A percentile compares a stretch with the other conserved stretches of the same genome.
Evolutionary conservation across 495 filamentous ascomycete species (phyloP).

Genomic region (Sabuloglossum arenarium): DNA sequence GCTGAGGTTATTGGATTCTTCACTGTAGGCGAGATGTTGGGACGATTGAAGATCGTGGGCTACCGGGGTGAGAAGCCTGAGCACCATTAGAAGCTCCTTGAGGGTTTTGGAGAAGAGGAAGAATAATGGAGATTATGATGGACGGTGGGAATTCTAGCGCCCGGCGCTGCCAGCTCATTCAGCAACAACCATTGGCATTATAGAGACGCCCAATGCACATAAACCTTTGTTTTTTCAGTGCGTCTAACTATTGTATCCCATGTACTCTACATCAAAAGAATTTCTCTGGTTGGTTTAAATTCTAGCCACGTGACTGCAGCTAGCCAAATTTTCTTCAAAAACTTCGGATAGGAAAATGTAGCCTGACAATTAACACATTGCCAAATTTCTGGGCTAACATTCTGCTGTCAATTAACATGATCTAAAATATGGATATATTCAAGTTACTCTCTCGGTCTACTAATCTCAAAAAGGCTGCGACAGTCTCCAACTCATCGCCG

Average conservation of each 20-base stretch:
- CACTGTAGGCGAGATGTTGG: slow-evolving; percentile 92
- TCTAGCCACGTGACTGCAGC: background rate
- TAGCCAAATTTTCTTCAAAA: too few species aligned
- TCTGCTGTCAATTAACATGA: background rate
- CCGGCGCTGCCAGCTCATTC: background rate
- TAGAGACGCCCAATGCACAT: background rate
- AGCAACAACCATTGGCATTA: background rate
- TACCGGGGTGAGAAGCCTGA: slow-evolving; percentile 51
- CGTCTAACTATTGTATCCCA: too few species aligned
- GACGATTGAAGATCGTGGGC: slow-evolving; percentile 78
- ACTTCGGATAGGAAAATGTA: background rate
- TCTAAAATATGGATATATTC: slow-evolving; percentile 29
- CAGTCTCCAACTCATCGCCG: slow-evolving; percentile 11
- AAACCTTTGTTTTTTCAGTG: background rate
- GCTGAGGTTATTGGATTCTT: slow-evolving; percentile 94
- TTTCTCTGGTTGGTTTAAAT: background rate
- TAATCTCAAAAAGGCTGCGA: slow-evolving; percentile 23
- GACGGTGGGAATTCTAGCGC: background rate
- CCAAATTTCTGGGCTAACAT: background rate
- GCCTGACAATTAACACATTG: background rate
- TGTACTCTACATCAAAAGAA: background rate
- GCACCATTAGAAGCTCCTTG: slow-evolving; percentile 24
- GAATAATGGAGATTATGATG: background rate
- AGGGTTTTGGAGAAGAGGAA: background rate
- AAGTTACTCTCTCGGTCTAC: slow-evolving; percentile 31